A percentile compares a stretch with the other conserved stretches of the same genome.
phyloP scores from a whole-genome alignment of 495 filamentous ascomycete species.

The Podospora pseudopauciseta region DNA sequence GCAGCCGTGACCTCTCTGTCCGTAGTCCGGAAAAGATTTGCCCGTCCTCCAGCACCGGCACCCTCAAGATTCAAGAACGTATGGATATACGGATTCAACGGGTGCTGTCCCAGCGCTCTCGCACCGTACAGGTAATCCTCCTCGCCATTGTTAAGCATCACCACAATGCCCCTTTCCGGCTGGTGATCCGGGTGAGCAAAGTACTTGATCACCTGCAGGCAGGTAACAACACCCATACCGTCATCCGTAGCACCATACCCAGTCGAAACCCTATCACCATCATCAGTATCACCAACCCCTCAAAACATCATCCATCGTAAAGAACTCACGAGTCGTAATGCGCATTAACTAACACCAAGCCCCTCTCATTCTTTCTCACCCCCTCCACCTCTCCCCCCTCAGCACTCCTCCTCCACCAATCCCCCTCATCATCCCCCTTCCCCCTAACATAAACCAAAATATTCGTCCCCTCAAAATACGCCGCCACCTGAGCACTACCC shows the following conservation, averaged over 20 bases:
- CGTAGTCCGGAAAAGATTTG: slow-evolving; percentile 78
- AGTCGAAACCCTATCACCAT: slow-evolving; percentile 66
- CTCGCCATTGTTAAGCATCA: slow-evolving; percentile 91
- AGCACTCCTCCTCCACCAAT: slow-evolving; percentile 56
- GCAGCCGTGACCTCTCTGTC: slow-evolving; percentile 81
- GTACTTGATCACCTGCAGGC: slow-evolving; percentile 83
- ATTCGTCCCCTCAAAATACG: slow-evolving; percentile 91
- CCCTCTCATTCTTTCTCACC: slow-evolving; percentile 53
- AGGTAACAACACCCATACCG: slow-evolving; percentile 80
- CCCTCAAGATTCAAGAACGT: slow-evolving; percentile 94
- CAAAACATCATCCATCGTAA: background rate
- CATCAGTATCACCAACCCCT: background rate
- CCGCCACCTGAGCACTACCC: slow-evolving; percentile 34
- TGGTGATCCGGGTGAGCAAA: slow-evolving; percentile 75
- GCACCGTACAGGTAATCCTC: slow-evolving; percentile 93
- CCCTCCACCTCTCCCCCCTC: slow-evolving; percentile 29
- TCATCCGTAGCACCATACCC: slow-evolving; percentile 90
- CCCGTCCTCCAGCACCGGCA: slow-evolving; percentile 87
- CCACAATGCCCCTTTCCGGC: slow-evolving; percentile 75
- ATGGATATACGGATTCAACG: slow-evolving; percentile 69
- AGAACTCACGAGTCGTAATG: slow-evolving; percentile 70
- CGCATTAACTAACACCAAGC: slow-evolving; percentile 86
- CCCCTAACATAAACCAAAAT: slow-evolving; percentile 89
- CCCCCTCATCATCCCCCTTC: slow-evolving; percentile 60
- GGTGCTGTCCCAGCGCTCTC: slow-evolving; percentile 77